Base-by-base conservation (phyloP, 768 basidiomycete genomes). In the Agaricus sinodeliciosus region DNA sequence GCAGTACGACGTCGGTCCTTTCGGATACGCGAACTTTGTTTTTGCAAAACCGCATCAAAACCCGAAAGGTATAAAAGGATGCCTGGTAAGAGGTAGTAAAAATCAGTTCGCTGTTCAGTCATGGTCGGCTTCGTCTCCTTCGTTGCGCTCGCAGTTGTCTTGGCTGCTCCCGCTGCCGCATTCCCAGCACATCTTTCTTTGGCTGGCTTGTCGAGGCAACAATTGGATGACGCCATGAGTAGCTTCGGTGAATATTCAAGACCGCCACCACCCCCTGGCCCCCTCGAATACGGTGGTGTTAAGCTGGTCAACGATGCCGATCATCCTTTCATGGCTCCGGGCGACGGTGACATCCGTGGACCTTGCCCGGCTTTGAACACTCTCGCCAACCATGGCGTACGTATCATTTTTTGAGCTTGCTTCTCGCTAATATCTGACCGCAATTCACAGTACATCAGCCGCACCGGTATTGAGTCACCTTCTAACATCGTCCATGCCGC, bases 301-400 rank as follows among this genome's bases (percentile, higher is more conserved):
- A 56, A 56, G 49, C 49, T 56, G 11, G 55, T 56, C 16, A 27
- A 51, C 37, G 55, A 56, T 31, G 18, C 36, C 5, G 35, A 22
- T 25, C 60, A 61, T 36, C 60, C 60, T 19, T 61, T 43, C 43
- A 55, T 44, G 51, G 50, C 58, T 34, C 42, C 49, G 3, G 22
- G 50, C 3, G 40, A n/a, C 9, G 44, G 27, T 0, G 60, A 58
- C 39, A 54, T 56, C 11, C 44, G 59, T 22, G 59, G 59, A 9
- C 59, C 59, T 39, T 60, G 59, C 22, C 59, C 59, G 19, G 59
- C 50, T 12, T 39, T 60, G 42, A 60, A 60, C 41, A 60, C 59
- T 3, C 47, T 60, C 9, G 59, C 59, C 8, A 49, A 45, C 31
- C 59, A 60, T 43, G 59, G 59, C 22, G 59, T 60, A 44, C 22